phyloP scores from a whole-genome alignment of 306 rosid genomes.

The Vigna hirtella region DNA sequence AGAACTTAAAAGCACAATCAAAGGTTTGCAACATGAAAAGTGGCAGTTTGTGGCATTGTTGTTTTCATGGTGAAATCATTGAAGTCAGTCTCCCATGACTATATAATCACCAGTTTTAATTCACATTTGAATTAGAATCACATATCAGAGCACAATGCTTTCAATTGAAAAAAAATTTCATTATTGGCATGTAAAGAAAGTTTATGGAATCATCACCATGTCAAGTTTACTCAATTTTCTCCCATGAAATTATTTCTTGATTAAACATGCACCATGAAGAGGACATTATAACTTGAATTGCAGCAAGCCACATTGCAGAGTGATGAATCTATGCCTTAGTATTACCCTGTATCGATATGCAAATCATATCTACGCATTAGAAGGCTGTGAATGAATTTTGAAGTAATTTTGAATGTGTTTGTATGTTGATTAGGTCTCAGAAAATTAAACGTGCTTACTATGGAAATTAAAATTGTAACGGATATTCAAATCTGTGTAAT shows the following conservation, averaged over 20 bases:
- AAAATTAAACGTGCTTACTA: not conserved
- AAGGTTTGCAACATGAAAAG: constrained; percentile 8
- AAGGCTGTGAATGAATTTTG: not conserved
- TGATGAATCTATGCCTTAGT: not conserved
- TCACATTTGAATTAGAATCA: constrained; percentile 3
- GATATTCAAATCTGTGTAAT: not conserved
- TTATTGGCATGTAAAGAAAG: constrained; percentile 16
- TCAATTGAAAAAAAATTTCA: constrained; percentile 32
- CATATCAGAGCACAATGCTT: constrained; percentile 7
- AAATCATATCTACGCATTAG: too few relatives aligned
- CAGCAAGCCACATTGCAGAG: not conserved
- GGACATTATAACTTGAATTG: constrained; percentile 4
- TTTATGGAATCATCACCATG: constrained; percentile 20
- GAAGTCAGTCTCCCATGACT: not conserved
- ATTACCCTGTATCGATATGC: not conserved
- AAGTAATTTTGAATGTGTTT: not conserved
- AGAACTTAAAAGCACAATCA: constrained; percentile 22
- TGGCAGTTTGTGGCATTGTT: not conserved
- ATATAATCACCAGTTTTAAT: constrained; percentile 16
- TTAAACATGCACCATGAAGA: not conserved
- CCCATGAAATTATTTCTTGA: not conserved
- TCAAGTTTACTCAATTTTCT: constrained; percentile 36
- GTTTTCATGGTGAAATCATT: not conserved
- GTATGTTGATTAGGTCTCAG: not conserved
- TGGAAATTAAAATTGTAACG: constrained; percentile 15